These are phyloP conservation scores for Lactuca saligna DNA, from an alignment of 129 eudicot species.

Conservation along the genomic window DNA sequence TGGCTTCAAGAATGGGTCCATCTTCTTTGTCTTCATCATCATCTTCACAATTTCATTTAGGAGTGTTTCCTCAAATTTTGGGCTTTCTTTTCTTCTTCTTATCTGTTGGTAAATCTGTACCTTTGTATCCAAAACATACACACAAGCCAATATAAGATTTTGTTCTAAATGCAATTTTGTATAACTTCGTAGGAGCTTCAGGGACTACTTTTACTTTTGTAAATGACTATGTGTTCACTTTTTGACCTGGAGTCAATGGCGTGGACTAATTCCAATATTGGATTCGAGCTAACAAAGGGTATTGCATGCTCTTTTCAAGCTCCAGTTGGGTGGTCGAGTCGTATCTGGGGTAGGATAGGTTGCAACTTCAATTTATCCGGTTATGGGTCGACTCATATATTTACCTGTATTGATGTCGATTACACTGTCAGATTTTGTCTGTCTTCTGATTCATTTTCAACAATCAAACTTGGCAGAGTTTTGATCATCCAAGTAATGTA, in stretches of 20 bases:
- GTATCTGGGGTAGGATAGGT: conserved; percentile 25
- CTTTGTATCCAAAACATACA: neutral
- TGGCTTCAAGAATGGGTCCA: neutral
- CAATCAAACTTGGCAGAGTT: conserved; percentile 24
- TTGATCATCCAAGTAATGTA: too few species aligned
- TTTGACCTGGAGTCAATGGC: conserved; percentile 38
- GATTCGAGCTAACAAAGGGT: conserved; percentile 51
- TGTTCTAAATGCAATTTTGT: neutral
- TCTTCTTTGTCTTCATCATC: neutral
- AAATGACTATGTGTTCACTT: conserved; percentile 46
- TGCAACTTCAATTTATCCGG: conserved; percentile 19
- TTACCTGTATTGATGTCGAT: conserved; percentile 26
- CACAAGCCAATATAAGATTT: neutral
- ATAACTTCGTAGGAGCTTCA: conserved; percentile 25
- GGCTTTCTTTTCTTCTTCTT: conserved; percentile 8
- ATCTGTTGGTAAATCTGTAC: neutral
- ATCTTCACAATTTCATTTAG: neutral
- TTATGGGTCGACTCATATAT: conserved; percentile 2
- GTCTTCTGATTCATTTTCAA: conserved; percentile 8
- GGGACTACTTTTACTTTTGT: conserved; percentile 46
- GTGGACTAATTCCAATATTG: conserved; percentile 22
- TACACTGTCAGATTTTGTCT: conserved; percentile 46
- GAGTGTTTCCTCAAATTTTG: neutral
- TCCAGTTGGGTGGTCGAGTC: conserved; percentile 48
- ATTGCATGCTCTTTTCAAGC: conserved; percentile 33